phyloP scores from a whole-genome alignment of 768 basidiomycete genomes.

The Auricularia heimuer region DNA sequence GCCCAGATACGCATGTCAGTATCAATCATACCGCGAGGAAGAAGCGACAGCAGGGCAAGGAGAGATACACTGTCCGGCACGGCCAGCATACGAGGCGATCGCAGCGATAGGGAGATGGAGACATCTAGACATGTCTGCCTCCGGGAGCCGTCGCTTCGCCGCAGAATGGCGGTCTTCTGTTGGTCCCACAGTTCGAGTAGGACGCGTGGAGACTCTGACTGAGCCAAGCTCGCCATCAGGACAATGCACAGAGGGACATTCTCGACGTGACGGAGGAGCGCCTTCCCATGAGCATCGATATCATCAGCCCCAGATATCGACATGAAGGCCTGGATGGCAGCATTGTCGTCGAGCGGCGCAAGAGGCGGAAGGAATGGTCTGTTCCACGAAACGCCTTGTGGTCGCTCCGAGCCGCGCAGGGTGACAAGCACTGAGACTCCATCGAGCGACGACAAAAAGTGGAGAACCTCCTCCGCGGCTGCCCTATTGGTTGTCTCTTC shows the following conservation, averaged over 20 bases:
- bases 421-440: not conserved
- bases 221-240: not conserved
- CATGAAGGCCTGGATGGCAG: not conserved
- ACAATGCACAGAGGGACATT: not conserved
- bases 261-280: not conserved
- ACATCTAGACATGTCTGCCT: not conserved
- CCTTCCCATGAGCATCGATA: not conserved
- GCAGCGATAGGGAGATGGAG: not conserved
- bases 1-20: conserved; percentile 10
- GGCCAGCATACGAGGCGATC: not conserved
- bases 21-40: conserved; percentile 7
- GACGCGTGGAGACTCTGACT: not conserved
- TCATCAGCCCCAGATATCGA: not conserved
- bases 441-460: not conserved
- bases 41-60: not conserved
- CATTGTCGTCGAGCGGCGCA: not conserved
- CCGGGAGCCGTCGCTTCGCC: not conserved
- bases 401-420: not conserved
- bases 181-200: not conserved
- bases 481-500: not conserved
- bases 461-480: not conserved
- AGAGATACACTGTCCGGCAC: not conserved
- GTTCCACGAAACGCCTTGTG: not conserved
- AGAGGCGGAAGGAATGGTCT: not conserved
- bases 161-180: not conserved